These are phyloP conservation scores for Trichoderma sp. DNA, from an alignment of 2,329 filamentous ascomycete genomes.

Conservation along the genomic window DNA sequence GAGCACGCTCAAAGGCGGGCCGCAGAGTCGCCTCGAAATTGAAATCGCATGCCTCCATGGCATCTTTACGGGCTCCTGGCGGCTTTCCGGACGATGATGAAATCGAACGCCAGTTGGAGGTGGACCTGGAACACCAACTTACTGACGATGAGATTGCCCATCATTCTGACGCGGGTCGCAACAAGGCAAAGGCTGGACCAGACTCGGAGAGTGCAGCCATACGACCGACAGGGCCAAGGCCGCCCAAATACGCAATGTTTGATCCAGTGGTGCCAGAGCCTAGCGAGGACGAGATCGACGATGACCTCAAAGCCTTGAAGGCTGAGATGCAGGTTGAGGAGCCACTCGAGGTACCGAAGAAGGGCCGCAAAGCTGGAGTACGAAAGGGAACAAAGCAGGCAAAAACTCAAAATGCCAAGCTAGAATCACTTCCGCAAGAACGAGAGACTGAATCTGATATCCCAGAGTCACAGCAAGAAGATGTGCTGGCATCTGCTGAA, in stretches of 20 bases:
- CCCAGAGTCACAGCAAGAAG: constrained; percentile 15
- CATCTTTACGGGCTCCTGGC: constrained; percentile 47
- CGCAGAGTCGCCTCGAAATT: constrained; percentile 48
- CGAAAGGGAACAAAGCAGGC: constrained; percentile 57
- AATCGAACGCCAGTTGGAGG: constrained; percentile 66
- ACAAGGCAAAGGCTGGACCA: constrained; percentile 39
- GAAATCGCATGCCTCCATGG: constrained; percentile 53
- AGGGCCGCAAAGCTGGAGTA: constrained; percentile 55
- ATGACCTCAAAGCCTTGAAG: constrained; percentile 54
- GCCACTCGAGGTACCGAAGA: constrained; percentile 54
- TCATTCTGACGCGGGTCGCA: constrained; percentile 51
- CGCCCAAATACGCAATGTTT: constrained; percentile 55
- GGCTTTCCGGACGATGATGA: constrained; percentile 62
- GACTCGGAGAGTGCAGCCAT: constrained; percentile 37
- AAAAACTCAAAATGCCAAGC: constrained; percentile 50
- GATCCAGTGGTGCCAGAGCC: constrained; percentile 50
- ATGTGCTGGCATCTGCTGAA: constrained; percentile 27
- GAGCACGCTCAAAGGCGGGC: constrained; percentile 44
- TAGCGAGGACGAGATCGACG: constrained; percentile 54
- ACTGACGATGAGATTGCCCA: constrained; percentile 54
- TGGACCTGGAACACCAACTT: constrained; percentile 61
- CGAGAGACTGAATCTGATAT: constrained; percentile 30
- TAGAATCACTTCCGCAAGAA: constrained; percentile 37
- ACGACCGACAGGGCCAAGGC: constrained; percentile 35
- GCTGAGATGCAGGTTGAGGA: constrained; percentile 51